Conservation (phyloP, 176 grass and related monocot genomes). For the Rhynchospora tenuis region DNA sequence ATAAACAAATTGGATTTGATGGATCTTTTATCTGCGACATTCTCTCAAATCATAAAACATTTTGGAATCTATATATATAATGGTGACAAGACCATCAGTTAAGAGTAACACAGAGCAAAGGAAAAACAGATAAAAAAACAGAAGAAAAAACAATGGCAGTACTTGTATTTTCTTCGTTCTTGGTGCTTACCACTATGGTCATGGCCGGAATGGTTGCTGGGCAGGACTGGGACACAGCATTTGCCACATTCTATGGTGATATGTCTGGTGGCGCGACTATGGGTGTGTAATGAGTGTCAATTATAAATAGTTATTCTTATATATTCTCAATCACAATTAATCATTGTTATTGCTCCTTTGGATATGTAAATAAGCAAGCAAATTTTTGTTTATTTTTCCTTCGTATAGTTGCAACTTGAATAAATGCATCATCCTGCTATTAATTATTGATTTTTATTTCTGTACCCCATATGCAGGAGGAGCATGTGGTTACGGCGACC, state of each 20-base stretch:
- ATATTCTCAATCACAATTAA: background rate
- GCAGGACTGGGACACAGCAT: constrained; percentile 24
- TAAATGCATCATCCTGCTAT: background rate
- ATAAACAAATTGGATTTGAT: background rate
- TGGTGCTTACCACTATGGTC: background rate
- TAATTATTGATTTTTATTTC: background rate
- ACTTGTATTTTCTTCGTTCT: background rate
- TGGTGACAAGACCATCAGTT: background rate
- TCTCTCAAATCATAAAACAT: background rate
- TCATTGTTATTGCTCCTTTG: background rate
- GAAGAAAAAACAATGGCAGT: constrained; percentile 9
- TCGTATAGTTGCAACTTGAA: background rate
- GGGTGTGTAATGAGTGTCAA: constrained; percentile 9
- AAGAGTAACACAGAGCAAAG: background rate
- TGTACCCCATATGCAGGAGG: background rate
- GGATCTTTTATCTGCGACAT: background rate
- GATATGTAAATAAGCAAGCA: background rate
- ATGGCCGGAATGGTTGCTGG: background rate
- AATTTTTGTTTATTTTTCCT: background rate
- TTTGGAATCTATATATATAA: constrained; percentile 16
- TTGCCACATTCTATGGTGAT: constrained; percentile 44
- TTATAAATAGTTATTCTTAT: background rate
- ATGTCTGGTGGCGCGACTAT: constrained; percentile 24
- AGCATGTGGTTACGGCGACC: constrained; percentile 31
- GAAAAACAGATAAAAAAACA: background rate